phyloP scores from a whole-genome alignment of 2,329 filamentous ascomycete species.

The Hypoxylon sp. region DNA sequence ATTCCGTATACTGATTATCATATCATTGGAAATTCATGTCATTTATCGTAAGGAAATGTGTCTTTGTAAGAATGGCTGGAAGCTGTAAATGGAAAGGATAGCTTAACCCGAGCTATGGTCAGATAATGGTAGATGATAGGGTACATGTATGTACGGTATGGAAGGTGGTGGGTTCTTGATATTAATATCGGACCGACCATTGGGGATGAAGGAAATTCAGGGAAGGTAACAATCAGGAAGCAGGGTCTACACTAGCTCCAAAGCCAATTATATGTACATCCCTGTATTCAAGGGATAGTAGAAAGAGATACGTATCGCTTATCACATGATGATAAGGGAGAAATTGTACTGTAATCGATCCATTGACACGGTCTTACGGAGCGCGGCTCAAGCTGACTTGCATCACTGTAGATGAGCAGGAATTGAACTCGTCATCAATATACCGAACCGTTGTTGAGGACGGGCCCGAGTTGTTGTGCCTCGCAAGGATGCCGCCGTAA shows the following conservation, averaged over 20 bases:
- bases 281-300: slow-evolving; percentile 16
- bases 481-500: slow-evolving; percentile 58
- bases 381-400: slow-evolving; percentile 30
- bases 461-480: slow-evolving; percentile 25
- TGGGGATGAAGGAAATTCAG: slow-evolving; percentile 22
- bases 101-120: neutral
- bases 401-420: slow-evolving; percentile 3
- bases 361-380: slow-evolving; percentile 25
- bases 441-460: slow-evolving; percentile 31
- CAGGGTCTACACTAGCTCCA: slow-evolving; percentile 1
- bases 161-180: neutral
- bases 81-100: neutral
- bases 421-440: slow-evolving; percentile 25
- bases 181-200: slow-evolving; percentile 29
- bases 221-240: slow-evolving; percentile 26
- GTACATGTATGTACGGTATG: slow-evolving; percentile 1
- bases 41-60: neutral
- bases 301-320: slow-evolving; percentile 26
- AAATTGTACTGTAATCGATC: slow-evolving; percentile 31
- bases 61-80: neutral
- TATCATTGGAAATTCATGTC: neutral
- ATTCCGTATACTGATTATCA: neutral
- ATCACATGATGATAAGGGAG: slow-evolving; percentile 47
- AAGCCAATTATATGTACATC: slow-evolving; percentile 27
- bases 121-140: neutral